A percentile compares a stretch with the other conserved stretches of the same genome.
Conservation (phyloP, 192 early-diverging fungal species). For the Powellomyces hirtus region DNA sequence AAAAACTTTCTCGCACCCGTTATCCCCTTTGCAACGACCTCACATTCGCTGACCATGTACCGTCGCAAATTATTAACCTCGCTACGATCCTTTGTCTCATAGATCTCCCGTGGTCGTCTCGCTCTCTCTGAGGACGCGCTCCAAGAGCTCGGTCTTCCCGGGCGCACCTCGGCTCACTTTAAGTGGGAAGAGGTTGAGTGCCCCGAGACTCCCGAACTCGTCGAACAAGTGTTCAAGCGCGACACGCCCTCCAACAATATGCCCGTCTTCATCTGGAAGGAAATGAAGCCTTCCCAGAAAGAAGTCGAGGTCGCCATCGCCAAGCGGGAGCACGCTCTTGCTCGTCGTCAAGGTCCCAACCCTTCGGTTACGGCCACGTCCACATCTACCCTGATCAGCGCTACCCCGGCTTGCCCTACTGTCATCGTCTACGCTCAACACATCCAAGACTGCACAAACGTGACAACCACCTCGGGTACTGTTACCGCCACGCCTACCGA, state of each 20-base stretch:
- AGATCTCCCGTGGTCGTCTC: constrained; percentile 22
- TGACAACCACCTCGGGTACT: background rate
- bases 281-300: constrained; percentile 5
- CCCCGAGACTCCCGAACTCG: constrained; percentile 2
- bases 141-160: constrained; percentile 6
- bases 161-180: constrained; percentile 5
- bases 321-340: constrained; percentile 2
- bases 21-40: background rate
- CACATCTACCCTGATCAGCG: background rate
- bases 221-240: constrained; percentile 7
- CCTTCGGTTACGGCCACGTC: background rate
- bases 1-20: background rate
- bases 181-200: constrained; percentile 25
- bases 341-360: constrained; percentile 1
- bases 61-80: background rate
- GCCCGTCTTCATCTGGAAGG: constrained; percentile 7
- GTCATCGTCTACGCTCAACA: constrained; percentile 8
- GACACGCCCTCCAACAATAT: background rate
- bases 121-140: constrained; percentile 16
- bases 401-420: background rate
- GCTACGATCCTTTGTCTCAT: background rate
- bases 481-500: background rate
- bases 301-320: background rate
- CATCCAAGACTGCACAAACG: background rate
- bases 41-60: background rate